Base-by-base conservation (phyloP, 106 monocot species). In the Allium cepa region DNA sequence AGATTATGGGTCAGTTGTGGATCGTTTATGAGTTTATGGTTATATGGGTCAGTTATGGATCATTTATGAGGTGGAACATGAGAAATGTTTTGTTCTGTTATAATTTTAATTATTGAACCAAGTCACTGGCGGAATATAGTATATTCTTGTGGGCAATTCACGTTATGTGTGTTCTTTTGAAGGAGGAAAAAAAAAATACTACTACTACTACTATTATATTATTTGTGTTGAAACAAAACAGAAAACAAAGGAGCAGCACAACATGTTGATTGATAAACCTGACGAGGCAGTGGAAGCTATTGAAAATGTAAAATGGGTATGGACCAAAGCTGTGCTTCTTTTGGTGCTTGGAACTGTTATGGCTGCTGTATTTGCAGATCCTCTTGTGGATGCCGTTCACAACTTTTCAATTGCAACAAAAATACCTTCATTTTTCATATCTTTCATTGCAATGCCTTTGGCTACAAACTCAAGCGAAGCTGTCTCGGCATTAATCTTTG, bases 381-480 rank as follows among this genome's bases (percentile, higher is more conserved):
- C 89, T 50, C 82, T 90, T 60, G 89, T 85, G 46, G 85, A 85
- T 78, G 80, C 85, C 68, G 89, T 90, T 50, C 76, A 85, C 58
- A 90, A 90, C 60, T 90, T 90, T 69, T 90, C 89, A 48, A 4
- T 70, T 63, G 89, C 89, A 66, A 82, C 89, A 58, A 82, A 67
- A 9, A 90, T 90, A 72, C 85, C 85, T 67, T 85, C 89, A 17
- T 90, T 90, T 62, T 90, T 90, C 75, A 80, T 90, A 55, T 90
- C 89, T 45, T 90, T 90, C 77, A 85, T 90, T 52, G 89, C 79
- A 59, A 82, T 90, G 89, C 89, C 89, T 16, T 71, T 90, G 53
- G 89, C 85, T 50, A 90, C 89, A 13, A 90, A 90, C 74, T 90
- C 89, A 50, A 90, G 89, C 26, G 89, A 90, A 69, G 89, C 85